Conservation (phyloP, 1,284 basidiomycete genomes). For the Melanopsichium pennsylvanicum region DNA sequence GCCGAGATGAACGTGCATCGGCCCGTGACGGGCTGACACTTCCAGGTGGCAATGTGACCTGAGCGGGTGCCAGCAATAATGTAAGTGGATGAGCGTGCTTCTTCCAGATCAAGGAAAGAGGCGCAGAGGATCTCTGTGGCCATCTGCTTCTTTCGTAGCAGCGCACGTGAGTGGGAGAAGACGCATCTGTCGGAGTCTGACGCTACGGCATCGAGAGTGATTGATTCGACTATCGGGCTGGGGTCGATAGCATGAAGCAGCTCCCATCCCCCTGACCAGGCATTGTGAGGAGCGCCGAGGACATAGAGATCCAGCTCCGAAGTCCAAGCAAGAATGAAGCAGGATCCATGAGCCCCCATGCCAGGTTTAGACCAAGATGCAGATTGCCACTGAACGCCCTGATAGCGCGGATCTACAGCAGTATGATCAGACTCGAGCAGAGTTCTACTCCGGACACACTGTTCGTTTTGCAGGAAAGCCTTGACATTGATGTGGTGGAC, state of each 20-base stretch:
- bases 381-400: constrained; percentile 19
- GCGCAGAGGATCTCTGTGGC: constrained; percentile 25
- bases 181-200: background rate
- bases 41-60: constrained; percentile 28
- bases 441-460: constrained; percentile 8
- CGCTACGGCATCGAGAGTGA: background rate
- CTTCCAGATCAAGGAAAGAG: constrained; percentile 4
- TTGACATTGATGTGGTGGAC: constrained; percentile 33
- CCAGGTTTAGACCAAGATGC: constrained; percentile 42
- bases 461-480: constrained; percentile 28
- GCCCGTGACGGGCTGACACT: constrained; percentile 16
- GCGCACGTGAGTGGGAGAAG: constrained; percentile 20
- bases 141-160: constrained; percentile 23
- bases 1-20: constrained; percentile 23
- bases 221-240: background rate
- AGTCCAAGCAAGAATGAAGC: constrained; percentile 32
- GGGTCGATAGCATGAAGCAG: constrained; percentile 18
- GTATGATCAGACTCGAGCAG: constrained; percentile 35
- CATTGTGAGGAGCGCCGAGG: constrained; percentile 29
- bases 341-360: constrained; percentile 32
- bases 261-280: constrained; percentile 36
- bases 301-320: constrained; percentile 42
- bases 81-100: background rate
- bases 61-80: constrained; percentile 28
- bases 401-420: constrained; percentile 22